Base-by-base conservation (phyloP, 2,329 filamentous ascomycete genomes). In the Nannizziopsis arthrosporioides region DNA sequence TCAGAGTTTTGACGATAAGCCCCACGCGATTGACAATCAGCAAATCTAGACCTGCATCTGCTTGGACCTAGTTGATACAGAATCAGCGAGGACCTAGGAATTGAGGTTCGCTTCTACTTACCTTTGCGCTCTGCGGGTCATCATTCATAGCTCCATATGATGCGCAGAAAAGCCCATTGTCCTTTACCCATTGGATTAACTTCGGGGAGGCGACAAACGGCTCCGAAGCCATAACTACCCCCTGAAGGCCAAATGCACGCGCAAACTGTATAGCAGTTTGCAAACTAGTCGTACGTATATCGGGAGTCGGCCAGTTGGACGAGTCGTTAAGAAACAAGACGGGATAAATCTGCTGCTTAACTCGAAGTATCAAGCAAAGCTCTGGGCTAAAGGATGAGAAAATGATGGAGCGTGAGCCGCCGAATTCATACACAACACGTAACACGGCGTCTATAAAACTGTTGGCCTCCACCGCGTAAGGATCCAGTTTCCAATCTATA, bases 211-310 rank as follows among this genome's bases (percentile, higher is more conserved):
- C 44, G 6, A 68, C 41, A 12, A 69, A 52, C 36, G 61, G 49
- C 42, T 70, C 63, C 6, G 61, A 63, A 1, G 59, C 58, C n/a
- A 66, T 55, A 17, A 68, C 63, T 17, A 70, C 49, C 0, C 68
- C 68, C 5, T 56, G 40, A 7, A 70, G 56, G 9, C 57, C 55
- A 66, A 65, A 70, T 34, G 54, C 47, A 32, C 56, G 56, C 8
- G 67, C 66, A 50, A 69, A 69, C 11, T 56, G 55, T 12, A 68
- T 56, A 1, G 63, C 67, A 15, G 55, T 55, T 49, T 68, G 63
- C 9, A 68, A 48, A 48, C 60, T 67, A n/a, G 54, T 54, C 1
- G 61, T 63, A 14, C 67, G 59, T 34, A 57, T 51, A 45, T 67
- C 64, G n/a, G 40, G 43, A 12, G 53, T 35, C 2, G 54, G 55